phyloP scores from a whole-genome alignment of 2,329 filamentous ascomycete genomes.

The Botrytis paeoniae region DNA sequence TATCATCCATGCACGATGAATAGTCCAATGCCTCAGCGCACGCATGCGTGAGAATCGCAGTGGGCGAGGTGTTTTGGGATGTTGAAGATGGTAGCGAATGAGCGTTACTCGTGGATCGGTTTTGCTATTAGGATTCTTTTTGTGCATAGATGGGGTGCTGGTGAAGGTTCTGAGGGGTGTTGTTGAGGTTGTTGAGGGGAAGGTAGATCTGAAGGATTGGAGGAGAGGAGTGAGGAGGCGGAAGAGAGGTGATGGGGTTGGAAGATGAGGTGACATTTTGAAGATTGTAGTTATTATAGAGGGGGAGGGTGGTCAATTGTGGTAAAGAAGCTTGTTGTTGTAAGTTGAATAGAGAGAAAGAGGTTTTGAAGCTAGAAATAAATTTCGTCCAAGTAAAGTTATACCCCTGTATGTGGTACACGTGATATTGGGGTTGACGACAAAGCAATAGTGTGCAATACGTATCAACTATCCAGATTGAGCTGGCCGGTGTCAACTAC shows the following conservation, averaged over 20 bases:
- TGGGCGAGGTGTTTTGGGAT: constrained; percentile 68
- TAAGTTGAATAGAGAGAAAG: background rate
- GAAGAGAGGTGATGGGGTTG: constrained; percentile 28
- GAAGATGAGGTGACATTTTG: constrained; percentile 25
- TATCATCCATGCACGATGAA: constrained; percentile 92
- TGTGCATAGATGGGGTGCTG: constrained; percentile 22
- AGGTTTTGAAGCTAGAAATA: background rate
- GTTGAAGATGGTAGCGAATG: constrained; percentile 68
- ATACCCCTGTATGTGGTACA: background rate
- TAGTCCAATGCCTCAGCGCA: constrained; percentile 94
- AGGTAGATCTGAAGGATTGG: constrained; percentile 24
- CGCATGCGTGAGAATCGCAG: constrained; percentile 86
- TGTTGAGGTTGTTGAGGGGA: constrained; percentile 14
- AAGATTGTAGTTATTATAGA: constrained; percentile 1
- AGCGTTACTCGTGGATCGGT: constrained; percentile 43
- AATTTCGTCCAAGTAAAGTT: constrained; percentile 5
- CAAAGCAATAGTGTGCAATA: background rate
- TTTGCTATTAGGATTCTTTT: constrained; percentile 23
- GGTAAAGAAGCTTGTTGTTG: constrained; percentile 7
- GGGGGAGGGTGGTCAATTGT: background rate
- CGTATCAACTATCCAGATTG: background rate
- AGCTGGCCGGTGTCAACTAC: background rate
- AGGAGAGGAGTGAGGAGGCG: constrained; percentile 33
- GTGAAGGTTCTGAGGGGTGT: constrained; percentile 26
- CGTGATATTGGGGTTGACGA: background rate